Evolutionary conservation across 2,329 filamentous ascomycete genomes (phyloP).

Genomic region (Sporothrix brunneoviolacea): DNA sequence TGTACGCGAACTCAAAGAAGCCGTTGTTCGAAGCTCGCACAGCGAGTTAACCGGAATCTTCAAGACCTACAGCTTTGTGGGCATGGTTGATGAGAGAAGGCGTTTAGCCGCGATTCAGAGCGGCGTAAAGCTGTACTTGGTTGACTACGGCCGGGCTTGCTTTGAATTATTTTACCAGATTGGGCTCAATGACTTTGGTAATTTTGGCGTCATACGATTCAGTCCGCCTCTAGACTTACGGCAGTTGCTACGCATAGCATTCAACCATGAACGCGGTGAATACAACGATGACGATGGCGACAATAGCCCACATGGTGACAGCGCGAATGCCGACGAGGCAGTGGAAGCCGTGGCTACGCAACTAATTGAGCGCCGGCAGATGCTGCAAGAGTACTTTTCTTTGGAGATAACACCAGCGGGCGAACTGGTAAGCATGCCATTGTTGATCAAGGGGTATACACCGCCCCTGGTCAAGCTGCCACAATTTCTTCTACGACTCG

Average conservation of each 20-base stretch:
- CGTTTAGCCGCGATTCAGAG: slow-evolving; percentile 89
- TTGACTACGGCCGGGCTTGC: slow-evolving; percentile 84
- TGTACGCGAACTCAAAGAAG: slow-evolving; percentile 73
- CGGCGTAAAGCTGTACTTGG: slow-evolving; percentile 82
- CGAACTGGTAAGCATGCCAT: slow-evolving; percentile 69
- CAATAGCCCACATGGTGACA: slow-evolving; percentile 39
- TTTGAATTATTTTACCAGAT: slow-evolving; percentile 95
- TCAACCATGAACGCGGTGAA: slow-evolving; percentile 57
- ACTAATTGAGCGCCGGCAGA: slow-evolving; percentile 69
- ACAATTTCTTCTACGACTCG: slow-evolving; percentile 77
- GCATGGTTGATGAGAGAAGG: slow-evolving; percentile 78
- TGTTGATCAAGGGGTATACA: slow-evolving; percentile 82
- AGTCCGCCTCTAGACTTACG: slow-evolving; percentile 65
- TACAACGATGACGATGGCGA: slow-evolving; percentile 47
- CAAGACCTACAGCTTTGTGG: slow-evolving; percentile 84
- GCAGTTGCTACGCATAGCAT: slow-evolving; percentile 66
- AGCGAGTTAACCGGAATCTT: slow-evolving; percentile 81
- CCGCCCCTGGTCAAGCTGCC: slow-evolving; percentile 83
- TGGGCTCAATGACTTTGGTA: slow-evolving; percentile 89
- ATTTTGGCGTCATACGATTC: slow-evolving; percentile 81
- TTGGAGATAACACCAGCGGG: slow-evolving; percentile 74
- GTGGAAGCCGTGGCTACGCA: slow-evolving; percentile 60
- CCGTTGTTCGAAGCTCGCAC: slow-evolving; percentile 77
- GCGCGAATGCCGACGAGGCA: slow-evolving; percentile 44
- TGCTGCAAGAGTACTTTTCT: slow-evolving; percentile 90